These are phyloP conservation scores for Colletotrichum gloeosporioides DNA, from an alignment of 2,329 filamentous ascomycete species.

Conservation along the genomic window DNA sequence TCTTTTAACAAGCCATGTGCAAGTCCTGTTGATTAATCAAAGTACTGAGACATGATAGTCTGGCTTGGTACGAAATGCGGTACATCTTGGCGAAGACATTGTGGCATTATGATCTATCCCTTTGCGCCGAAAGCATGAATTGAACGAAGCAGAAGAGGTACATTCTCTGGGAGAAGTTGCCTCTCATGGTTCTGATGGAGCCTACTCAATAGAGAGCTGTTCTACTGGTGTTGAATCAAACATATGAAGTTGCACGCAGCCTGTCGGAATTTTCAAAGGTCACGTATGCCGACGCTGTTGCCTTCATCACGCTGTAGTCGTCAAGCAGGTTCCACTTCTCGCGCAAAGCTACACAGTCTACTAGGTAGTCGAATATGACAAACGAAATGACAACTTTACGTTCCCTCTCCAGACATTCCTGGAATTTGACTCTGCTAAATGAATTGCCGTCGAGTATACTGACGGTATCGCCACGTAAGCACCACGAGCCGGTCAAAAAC, in stretches of 20 bases:
- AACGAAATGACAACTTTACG: not conserved
- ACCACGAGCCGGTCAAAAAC: not conserved
- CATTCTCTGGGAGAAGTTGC: not conserved
- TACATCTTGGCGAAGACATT: not conserved
- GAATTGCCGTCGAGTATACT: not conserved
- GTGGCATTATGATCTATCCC: not conserved
- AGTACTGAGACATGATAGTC: not conserved
- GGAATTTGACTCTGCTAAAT: not conserved
- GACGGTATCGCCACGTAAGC: too few species aligned
- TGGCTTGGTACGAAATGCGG: not conserved
- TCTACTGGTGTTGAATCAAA: not conserved
- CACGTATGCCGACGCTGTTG: not conserved
- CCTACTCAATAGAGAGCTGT: not conserved
- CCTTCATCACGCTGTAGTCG: not conserved
- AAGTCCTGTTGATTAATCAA: not conserved
- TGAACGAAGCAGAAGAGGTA: not conserved
- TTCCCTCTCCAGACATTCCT: too few species aligned
- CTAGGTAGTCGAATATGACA: not conserved
- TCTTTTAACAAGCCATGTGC: not conserved
- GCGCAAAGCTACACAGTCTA: too few species aligned
- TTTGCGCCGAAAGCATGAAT: not conserved
- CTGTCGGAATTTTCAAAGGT: not conserved
- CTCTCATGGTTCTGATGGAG: not conserved
- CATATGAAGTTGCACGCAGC: not conserved
- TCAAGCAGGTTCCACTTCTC: not conserved